Percentiles rank a stretch among this genome's conserved stretches.
These are phyloP conservation scores for Salix viminalis DNA, from an alignment of 345 rosid genomes.

Conservation along the genomic window DNA sequence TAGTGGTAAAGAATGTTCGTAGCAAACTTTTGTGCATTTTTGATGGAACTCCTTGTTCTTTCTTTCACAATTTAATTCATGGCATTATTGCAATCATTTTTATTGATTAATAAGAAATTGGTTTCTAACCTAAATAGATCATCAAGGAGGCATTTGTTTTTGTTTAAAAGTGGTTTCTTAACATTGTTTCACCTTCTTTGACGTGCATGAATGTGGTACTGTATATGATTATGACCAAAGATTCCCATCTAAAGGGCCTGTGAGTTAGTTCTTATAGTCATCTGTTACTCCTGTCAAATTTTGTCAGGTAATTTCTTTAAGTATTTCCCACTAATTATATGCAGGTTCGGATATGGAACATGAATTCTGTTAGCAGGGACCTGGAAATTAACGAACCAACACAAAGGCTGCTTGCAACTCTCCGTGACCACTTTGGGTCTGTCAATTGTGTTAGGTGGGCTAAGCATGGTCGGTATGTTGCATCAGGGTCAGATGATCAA, in stretches of 20 bases:
- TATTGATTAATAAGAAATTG: background rate
- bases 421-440: constrained; percentile 97
- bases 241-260: background rate
- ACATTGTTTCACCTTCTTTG: background rate
- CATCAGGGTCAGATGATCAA: constrained; percentile 98
- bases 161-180: background rate
- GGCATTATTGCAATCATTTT: background rate
- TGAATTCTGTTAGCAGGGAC: constrained; percentile 70
- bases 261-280: background rate
- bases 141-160: background rate
- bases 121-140: background rate
- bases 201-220: background rate
- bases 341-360: constrained; percentile 95
- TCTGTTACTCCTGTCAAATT: background rate
- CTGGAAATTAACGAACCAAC: constrained; percentile 51
- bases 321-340: background rate
- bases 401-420: constrained; percentile 87
- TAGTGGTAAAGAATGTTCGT: background rate
- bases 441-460: constrained; percentile 99
- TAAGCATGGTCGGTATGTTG: constrained; percentile 80
- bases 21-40: background rate
- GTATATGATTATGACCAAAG: background rate
- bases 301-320: background rate
- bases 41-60: background rate
- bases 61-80: background rate